phyloP scores from a whole-genome alignment of 2,329 filamentous ascomycete genomes.

The Pseudocercospora crystallina region DNA sequence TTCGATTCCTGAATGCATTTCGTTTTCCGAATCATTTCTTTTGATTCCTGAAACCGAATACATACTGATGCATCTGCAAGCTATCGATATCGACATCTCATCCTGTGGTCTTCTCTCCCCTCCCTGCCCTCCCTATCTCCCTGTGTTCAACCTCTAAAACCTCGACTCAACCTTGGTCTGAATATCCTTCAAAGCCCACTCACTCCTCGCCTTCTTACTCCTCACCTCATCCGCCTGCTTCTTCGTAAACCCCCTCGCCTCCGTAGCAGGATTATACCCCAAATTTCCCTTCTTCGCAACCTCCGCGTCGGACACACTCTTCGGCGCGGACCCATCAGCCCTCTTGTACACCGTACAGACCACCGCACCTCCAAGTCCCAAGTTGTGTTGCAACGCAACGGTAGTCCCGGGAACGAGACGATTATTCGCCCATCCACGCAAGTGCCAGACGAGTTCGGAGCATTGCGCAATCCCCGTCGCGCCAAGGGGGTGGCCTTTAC shows the following conservation, averaged over 20 bases:
- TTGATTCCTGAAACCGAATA: too few relatives aligned
- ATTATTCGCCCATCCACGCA: slow-evolving; percentile 96
- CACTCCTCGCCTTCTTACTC: slow-evolving; percentile 64
- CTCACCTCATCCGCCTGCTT: slow-evolving; percentile 69
- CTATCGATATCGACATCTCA: too few relatives aligned
- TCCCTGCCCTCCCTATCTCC: background rate
- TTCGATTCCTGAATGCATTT: too few relatives aligned
- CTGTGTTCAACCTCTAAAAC: slow-evolving; percentile 47
- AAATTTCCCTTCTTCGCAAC: slow-evolving; percentile 67
- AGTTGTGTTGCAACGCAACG: slow-evolving; percentile 83
- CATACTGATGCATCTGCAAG: too few relatives aligned
- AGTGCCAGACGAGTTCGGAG: slow-evolving; percentile 91
- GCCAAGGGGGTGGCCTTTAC: slow-evolving; percentile 91
- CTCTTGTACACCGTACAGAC: slow-evolving; percentile 88
- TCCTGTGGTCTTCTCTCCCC: background rate
- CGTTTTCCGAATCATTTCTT: too few relatives aligned
- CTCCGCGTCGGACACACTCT: slow-evolving; percentile 59
- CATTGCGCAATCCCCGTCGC: slow-evolving; percentile 93
- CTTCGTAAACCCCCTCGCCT: slow-evolving; percentile 82
- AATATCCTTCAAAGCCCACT: slow-evolving; percentile 78
- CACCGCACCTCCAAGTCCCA: slow-evolving; percentile 84
- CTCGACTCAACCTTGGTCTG: slow-evolving; percentile 69
- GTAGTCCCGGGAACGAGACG: slow-evolving; percentile 67
- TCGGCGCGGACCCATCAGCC: slow-evolving; percentile 69
- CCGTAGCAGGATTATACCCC: slow-evolving; percentile 90